Evolutionary conservation across 192 early-diverging fungal genomes (phyloP), one percentile per base, ranked within the genome.

Genomic region (Obelidium mucronatum): DNA sequence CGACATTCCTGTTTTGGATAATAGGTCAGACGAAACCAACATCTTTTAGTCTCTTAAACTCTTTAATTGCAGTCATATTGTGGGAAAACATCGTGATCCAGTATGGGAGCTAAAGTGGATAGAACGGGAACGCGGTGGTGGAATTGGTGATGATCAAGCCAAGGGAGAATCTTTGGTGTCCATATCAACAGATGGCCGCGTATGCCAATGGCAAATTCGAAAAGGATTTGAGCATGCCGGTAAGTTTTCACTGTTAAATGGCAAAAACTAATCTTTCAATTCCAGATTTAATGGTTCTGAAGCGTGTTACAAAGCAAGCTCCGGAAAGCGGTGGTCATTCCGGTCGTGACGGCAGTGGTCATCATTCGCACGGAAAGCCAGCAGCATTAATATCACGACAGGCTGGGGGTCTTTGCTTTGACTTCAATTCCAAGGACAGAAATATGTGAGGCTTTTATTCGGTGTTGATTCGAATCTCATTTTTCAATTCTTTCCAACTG

Each of bases 31-130:
- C 6, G 62, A 13, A 71, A 1, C 77, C 40, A 33, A 70, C 56
- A 1, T 48, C 60, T 31, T 53, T 30, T 48, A 0, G 8, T 58
- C 8, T 22, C 55, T 61, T 19, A 62, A 17, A 11, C 44, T 37
- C 52, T 22, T 22, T 34, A n/a, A n/a, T n/a, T n/a, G 1, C 66
- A 84, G 83, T 55, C 79, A 87, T 40, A 81, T 79, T 22, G 56
- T 66, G 24, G 88, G 87, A 33, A 90, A 88, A 62, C 89, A 90
- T 63, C 81, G 85, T 44, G 89, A 90, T 74, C 87, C 89, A 3
- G 82, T 90, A 0, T 90, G 89, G 89, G 88, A 90, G 77, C 76
- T 90, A 19, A 83, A 84, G 51, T 90, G 89, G 89, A 83, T 90
- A 13, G 87, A 89, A 67, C 61, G 82, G 19, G 86, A 87, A 77